Base-by-base conservation (phyloP, 164 flowering plant species). In the Sedum album region DNA sequence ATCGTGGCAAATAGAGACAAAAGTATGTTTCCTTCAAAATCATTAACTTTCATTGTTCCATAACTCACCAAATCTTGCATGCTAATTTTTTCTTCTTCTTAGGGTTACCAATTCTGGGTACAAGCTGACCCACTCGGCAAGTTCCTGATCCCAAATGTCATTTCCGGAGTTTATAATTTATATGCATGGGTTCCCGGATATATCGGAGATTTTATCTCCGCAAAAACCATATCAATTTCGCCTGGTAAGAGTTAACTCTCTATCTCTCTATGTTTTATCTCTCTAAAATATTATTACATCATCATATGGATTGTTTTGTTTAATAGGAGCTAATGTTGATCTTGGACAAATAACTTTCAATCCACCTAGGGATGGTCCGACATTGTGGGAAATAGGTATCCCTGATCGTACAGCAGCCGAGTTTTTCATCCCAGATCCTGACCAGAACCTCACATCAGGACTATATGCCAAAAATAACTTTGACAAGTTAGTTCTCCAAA, bases 321-420 rank as follows among this genome's bases (percentile, higher is more conserved):
- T 60, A 60, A 66, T 79, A 85, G 89, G 88, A 23, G 1, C 26
- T 31, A 31, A 68, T 4, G 74, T 75, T 6, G 69, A 71, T 5
- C 31, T 87, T 64, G 77, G 76, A 18, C 28, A 9, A 31, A 62
- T 83, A 57, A 60, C 71, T 0, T 85, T 73, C 55, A 62, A 68
- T 30, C 81, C 89, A 30, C 87, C 86, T 26, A 79, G 89, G 71
- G 68, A 71, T 66, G 92, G 89, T 9, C 81, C 89, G 1, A 85
- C 92, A 0, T n/a, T 84, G 21, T 87, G 92, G 92, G 88, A 85
- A 74, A 87, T 87, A 4, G 92, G 92, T 35, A 31, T 79, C 49
- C 88, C 92, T 9, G 89, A 87, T 28, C 84, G 91, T 1, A 67
- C 79, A 1, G 88, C 88, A 8, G 81, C 78, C 0, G 91, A 86